A percentile compares a stretch with the other conserved stretches of the same genome.
These are phyloP conservation scores for Millerozyma miso DNA, from an alignment of 805 yeast species.

Conservation along the genomic window DNA sequence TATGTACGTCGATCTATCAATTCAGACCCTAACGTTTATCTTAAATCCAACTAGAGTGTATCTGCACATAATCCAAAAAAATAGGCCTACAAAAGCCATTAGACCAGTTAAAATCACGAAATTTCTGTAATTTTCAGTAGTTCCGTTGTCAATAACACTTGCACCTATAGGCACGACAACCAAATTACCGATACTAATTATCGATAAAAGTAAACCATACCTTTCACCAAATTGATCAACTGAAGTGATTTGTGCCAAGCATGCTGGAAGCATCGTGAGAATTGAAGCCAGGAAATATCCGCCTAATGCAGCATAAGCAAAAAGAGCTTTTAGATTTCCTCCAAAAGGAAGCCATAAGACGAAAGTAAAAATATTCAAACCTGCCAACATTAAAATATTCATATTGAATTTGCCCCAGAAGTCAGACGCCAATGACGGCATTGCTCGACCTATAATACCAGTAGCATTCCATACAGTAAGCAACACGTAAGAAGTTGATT, in stretches of 20 bases:
- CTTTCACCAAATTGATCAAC: constrained; percentile 64
- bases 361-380: constrained; percentile 46
- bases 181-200: constrained; percentile 44
- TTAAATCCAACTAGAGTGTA: constrained; percentile 26
- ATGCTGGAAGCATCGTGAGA: constrained; percentile 62
- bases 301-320: constrained; percentile 48
- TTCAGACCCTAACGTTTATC: constrained; percentile 18
- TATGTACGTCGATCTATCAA: too few species aligned
- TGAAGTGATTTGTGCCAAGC: constrained; percentile 62
- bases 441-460: constrained; percentile 49
- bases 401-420: constrained; percentile 53
- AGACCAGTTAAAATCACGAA: constrained; percentile 32
- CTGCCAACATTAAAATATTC: constrained; percentile 43
- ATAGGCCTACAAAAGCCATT: constrained; percentile 21
- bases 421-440: constrained; percentile 57
- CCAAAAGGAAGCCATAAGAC: constrained; percentile 71
- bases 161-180: constrained; percentile 36
- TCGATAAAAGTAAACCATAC: constrained; percentile 62
- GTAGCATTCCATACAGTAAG: constrained; percentile 44
- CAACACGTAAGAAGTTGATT: constrained; percentile 39
- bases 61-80: constrained; percentile 28
- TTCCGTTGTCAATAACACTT: constrained; percentile 31
- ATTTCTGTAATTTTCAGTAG: constrained; percentile 21
- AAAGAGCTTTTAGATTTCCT: constrained; percentile 33
- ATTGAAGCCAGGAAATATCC: constrained; percentile 64